Percentiles rank a stretch among this genome's conserved stretches.
These are phyloP conservation scores for Chlorokybus atmophyticus DNA, from an alignment of 139 green algal species.

Conservation along the genomic window DNA sequence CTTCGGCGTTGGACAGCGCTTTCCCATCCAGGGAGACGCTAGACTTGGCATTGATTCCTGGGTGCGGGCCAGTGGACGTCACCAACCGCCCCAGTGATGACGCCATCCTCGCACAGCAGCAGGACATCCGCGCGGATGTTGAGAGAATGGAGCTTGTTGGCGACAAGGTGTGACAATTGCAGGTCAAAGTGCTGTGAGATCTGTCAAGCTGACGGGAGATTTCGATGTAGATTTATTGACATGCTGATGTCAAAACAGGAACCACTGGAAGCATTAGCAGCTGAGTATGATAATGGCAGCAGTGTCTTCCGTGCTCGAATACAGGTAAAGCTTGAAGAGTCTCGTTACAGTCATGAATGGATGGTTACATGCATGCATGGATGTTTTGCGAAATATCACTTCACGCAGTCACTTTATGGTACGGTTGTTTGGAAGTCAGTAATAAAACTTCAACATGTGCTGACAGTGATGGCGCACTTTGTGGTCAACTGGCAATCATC, in stretches of 20 bases:
- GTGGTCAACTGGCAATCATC: too few relatives aligned
- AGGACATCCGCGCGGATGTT: constrained; percentile 22
- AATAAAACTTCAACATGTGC: neutral
- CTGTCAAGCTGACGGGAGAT: neutral
- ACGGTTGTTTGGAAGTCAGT: neutral
- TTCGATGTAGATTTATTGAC: neutral
- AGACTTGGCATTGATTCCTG: too few relatives aligned
- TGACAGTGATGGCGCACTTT: too few relatives aligned
- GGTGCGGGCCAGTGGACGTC: too few relatives aligned
- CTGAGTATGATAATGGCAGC: constrained; percentile 19
- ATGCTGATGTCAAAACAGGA: constrained; percentile 7
- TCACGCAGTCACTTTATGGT: neutral
- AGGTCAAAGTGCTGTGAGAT: constrained; percentile 1
- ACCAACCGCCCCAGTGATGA: constrained; percentile 21
- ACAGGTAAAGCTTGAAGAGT: neutral
- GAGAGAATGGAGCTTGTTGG: constrained; percentile 17
- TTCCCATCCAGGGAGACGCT: too few relatives aligned
- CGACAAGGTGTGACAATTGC: constrained; percentile 16
- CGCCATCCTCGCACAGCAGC: constrained; percentile 21
- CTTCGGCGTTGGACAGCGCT: too few relatives aligned
- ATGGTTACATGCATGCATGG: neutral
- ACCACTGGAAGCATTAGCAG: constrained; percentile 6
- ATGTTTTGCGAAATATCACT: constrained; percentile 4
- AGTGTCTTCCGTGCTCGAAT: constrained; percentile 14
- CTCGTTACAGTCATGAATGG: neutral